phyloP scores from a whole-genome alignment of 805 yeast genomes.

The Babjeviella inositovora region DNA sequence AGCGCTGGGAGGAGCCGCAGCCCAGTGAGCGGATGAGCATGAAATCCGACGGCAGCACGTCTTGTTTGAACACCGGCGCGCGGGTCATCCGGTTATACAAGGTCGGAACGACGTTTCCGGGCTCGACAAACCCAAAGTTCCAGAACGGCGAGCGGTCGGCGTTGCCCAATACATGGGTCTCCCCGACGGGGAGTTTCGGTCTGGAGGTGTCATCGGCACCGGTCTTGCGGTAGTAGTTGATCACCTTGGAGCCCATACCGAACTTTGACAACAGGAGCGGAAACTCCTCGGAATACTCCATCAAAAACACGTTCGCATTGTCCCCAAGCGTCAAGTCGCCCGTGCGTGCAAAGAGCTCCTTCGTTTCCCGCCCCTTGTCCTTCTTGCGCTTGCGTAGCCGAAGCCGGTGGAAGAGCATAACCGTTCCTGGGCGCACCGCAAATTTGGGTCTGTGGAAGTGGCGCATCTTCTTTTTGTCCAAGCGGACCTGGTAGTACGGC shows the following conservation, averaged over 20 bases:
- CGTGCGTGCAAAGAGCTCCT: conserved; percentile 56
- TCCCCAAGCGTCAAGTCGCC: conserved; percentile 77
- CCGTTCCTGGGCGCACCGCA: conserved; percentile 61
- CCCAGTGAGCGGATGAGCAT: conserved; percentile 69
- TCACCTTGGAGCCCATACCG: conserved; percentile 92
- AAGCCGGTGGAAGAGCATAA: conserved; percentile 58
- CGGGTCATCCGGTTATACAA: conserved; percentile 80
- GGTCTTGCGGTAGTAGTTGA: conserved; percentile 82
- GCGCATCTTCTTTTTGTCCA: conserved; percentile 53
- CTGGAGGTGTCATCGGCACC: conserved; percentile 68
- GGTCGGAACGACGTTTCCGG: conserved; percentile 89
- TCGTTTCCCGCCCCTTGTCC: conserved; percentile 72
- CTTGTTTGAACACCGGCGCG: conserved; percentile 89
- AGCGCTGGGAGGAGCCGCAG: conserved; percentile 55
- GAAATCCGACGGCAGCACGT: conserved; percentile 64
- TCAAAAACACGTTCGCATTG: conserved; percentile 54
- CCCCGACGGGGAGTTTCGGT: conserved; percentile 83
- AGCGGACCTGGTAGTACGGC: conserved; percentile 75
- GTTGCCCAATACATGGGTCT: conserved; percentile 89
- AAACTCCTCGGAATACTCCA: conserved; percentile 84
- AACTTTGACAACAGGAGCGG: conserved; percentile 74
- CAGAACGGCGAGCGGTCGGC: conserved; percentile 96
- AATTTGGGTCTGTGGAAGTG: conserved; percentile 72
- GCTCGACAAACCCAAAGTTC: conserved; percentile 95
- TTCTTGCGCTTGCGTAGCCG: conserved; percentile 74